phyloP scores from a whole-genome alignment of 2,329 filamentous ascomycete genomes.

The Paraphaeosphaeria minitans region DNA sequence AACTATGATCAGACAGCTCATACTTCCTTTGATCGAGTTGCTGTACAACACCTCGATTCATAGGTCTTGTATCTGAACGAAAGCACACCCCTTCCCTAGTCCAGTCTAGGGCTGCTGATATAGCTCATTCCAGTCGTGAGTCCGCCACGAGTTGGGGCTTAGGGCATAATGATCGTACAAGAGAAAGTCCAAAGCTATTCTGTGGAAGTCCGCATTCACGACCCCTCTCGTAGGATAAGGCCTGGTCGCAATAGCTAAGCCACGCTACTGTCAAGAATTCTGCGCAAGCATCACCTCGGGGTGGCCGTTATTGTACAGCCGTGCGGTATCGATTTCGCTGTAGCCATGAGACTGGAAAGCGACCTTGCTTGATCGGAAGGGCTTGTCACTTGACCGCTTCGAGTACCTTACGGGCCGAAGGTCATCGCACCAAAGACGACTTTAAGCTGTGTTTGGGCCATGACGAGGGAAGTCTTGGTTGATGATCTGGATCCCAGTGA shows the following conservation, averaged over 20 bases:
- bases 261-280: conserved; percentile 47
- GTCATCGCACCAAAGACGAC: conserved; percentile 47
- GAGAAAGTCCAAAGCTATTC: not conserved
- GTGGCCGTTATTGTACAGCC: conserved; percentile 46
- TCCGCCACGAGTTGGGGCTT: conserved; percentile 26
- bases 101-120: too few species aligned
- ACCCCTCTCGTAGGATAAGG: conserved; percentile 39
- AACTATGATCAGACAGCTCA: not conserved
- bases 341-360: conserved; percentile 39
- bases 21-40: too few species aligned
- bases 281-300: conserved; percentile 52
- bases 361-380: conserved; percentile 10
- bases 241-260: conserved; percentile 53
- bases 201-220: not conserved
- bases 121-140: conserved; percentile 19
- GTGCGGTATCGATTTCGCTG: conserved; percentile 46
- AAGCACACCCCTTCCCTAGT: too few species aligned
- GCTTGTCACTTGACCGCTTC: not conserved
- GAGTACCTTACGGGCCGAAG: conserved; percentile 31
- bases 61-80: not conserved
- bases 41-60: not conserved
- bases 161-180: conserved; percentile 1
- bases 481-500: not conserved
- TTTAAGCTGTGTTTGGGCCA: conserved; percentile 21
- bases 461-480: not conserved